These are phyloP conservation scores for Madurella mycetomatis DNA, from an alignment of 2,329 filamentous ascomycete genomes.

Conservation along the genomic window DNA sequence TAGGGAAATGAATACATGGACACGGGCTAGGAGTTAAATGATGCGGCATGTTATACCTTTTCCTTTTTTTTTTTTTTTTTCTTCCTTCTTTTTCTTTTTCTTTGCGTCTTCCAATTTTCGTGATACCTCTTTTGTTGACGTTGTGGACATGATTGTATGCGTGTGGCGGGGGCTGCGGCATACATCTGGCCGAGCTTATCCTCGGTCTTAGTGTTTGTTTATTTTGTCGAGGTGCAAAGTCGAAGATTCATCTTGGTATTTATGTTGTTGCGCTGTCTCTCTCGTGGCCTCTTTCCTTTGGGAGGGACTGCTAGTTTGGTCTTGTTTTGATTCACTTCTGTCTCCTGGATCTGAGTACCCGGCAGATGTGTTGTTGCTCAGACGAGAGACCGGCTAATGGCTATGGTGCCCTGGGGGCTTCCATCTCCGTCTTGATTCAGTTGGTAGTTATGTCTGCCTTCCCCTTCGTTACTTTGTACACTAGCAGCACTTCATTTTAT, in stretches of 20 bases:
- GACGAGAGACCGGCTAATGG: background rate
- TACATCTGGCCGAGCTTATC: background rate
- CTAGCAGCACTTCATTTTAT: background rate
- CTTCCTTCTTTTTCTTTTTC: conserved; percentile 12
- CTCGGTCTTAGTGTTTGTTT: conserved; percentile 4
- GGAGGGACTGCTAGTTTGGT: background rate
- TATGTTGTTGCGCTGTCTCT: background rate
- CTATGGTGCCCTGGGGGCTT: conserved; percentile 1
- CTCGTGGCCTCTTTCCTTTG: background rate
- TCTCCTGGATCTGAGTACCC: no score
- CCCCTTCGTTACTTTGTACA: conserved; percentile 4
- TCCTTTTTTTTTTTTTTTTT: conserved; percentile 27
- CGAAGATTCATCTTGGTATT: conserved; percentile 19
- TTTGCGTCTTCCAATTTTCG: no score
- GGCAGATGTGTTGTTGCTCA: background rate
- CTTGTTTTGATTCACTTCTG: background rate
- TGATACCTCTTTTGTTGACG: conserved; percentile 26
- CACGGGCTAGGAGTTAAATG: conserved; percentile 12
- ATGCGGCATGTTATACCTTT: conserved; percentile 18
- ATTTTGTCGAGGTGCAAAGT: conserved; percentile 19
- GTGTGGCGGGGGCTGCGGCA: background rate
- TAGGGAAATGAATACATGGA: background rate
- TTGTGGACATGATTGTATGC: background rate
- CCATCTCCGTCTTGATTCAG: background rate
- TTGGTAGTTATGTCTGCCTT: background rate